Evolutionary conservation across 176 grass and related monocot genomes (phyloP).

Genomic region (Cymbopogon citratus): DNA sequence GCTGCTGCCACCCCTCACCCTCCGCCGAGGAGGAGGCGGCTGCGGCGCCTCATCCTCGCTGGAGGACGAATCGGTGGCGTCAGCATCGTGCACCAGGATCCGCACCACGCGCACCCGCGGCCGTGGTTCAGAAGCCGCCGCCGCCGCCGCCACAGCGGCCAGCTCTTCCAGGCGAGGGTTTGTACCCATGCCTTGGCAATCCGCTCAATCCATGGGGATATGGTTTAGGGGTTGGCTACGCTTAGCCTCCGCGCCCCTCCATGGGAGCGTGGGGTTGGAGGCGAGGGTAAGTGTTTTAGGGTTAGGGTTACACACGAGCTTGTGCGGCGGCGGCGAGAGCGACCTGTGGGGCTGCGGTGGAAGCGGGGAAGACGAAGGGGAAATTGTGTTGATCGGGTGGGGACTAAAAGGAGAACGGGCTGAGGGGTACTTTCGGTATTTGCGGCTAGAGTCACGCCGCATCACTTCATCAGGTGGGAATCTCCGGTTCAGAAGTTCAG

Average conservation of each 20-base stretch:
- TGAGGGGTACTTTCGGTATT: not conserved
- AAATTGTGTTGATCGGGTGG: not conserved
- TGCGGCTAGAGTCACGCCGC: not conserved
- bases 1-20: not conserved
- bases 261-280: constrained; percentile 22
- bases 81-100: constrained; percentile 62
- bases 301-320: constrained; percentile 34
- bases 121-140: not conserved
- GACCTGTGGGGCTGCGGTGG: constrained; percentile 15
- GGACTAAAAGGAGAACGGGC: not conserved
- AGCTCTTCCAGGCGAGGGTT: constrained; percentile 46
- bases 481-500: not conserved
- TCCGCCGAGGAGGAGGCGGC: not conserved
- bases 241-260: constrained; percentile 35
- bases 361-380: constrained; percentile 34
- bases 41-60: constrained; percentile 55
- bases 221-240: not conserved
- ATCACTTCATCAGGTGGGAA: not conserved
- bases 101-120: constrained; percentile 41
- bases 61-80: constrained; percentile 90
- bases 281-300: constrained; percentile 7
- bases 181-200: constrained; percentile 37
- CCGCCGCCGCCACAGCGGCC: not conserved
- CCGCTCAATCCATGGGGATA: constrained; percentile 35
- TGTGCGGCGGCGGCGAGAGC: not conserved